Evolutionary conservation across 768 basidiomycete species (phyloP).

Genomic region (Amanita rubescens): DNA sequence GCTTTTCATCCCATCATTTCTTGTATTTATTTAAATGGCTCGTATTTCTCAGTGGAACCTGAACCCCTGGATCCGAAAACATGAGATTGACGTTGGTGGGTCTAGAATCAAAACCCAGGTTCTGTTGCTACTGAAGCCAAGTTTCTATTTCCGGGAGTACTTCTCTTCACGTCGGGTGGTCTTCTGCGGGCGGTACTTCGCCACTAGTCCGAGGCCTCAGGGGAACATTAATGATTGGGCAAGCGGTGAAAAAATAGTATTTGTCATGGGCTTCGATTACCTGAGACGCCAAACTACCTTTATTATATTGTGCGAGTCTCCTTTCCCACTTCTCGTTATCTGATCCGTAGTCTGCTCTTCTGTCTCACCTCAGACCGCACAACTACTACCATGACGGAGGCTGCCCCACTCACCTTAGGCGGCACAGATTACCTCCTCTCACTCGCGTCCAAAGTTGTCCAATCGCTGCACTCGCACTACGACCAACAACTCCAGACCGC

Average conservation of each 20-base stretch:
- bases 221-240: neutral
- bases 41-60: too few species aligned
- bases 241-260: too few species aligned
- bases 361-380: neutral
- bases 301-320: too few species aligned
- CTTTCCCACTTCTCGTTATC: too few species aligned
- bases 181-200: too few species aligned
- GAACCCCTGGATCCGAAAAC: too few species aligned
- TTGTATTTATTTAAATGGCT: too few species aligned
- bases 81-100: too few species aligned
- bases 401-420: too few species aligned
- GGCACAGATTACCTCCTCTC: neutral
- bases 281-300: neutral
- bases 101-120: too few species aligned
- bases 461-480: neutral
- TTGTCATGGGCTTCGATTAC: neutral
- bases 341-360: too few species aligned
- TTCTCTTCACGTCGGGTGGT: neutral
- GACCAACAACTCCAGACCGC: neutral
- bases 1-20: neutral
- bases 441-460: slow-evolving; percentile 1
- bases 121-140: neutral
- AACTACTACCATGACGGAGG: neutral
- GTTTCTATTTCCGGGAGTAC: neutral
- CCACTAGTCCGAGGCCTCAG: too few species aligned